Evolutionary conservation across 176 grass and related monocot genomes (phyloP), one percentile per base, ranked within the genome.

Genomic region (Ensete ventricosum): DNA sequence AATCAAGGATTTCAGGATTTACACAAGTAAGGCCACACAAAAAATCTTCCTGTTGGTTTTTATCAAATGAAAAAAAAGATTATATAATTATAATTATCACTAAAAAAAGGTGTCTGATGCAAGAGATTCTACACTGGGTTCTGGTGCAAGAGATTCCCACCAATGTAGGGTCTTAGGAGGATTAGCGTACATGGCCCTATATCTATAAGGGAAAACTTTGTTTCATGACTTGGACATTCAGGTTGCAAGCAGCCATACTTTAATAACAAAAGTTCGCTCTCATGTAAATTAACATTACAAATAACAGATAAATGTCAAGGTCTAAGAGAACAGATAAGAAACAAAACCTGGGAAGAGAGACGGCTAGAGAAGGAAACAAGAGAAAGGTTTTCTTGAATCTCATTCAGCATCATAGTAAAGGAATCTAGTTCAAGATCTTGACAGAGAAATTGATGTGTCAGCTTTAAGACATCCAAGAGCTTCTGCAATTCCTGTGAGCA

Each of bases 341-440:
- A 10, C 57, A 62, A 69, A 83, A 97, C 94, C 94, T 97, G 94
- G 77, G 87, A 92, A 76, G 90, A 85, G 55, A 97, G 81, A n/a
- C 94, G 94, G 79, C 94, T 97, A 60, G 94, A 90, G 80, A 93
- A 97, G 69, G 94, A 97, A 87, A 97, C 88, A 76, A 97, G 82
- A 27, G 94, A 97, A 59, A 97, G 94, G 72, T 92, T 90, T 82
- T 97, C 94, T 90, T 93, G 85, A 88, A 97, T 93, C 84, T 97
- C 94, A 43, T 89, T 86, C 78, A 97, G 72, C 88, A 97, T 90
- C 76, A 97, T 85, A 78, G 82, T 83, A 77, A 91, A 97, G 70
- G 94, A 85, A 88, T 97, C 88, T 78, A 97, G 77, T 86, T 97
- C 90, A 79, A 97, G 90, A 90, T 82, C 86, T 86, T 78, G 86